These are phyloP conservation scores for Fusarium metavorans DNA, from an alignment of 2,329 filamentous ascomycete species.

Conservation along the genomic window DNA sequence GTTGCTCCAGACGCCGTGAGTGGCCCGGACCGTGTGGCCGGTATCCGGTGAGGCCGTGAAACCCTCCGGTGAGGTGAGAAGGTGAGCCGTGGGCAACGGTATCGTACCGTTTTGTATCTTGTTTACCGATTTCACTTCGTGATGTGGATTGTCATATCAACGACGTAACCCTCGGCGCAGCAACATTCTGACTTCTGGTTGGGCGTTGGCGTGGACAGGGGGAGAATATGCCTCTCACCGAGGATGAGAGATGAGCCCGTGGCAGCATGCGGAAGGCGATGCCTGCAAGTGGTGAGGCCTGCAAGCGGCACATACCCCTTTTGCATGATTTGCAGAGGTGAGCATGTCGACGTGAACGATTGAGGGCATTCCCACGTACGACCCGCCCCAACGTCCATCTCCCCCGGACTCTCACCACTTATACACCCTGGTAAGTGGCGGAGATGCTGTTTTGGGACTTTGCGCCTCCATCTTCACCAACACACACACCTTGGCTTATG, in stretches of 20 bases:
- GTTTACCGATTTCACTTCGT: conserved; percentile 13
- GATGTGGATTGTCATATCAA: conserved; percentile 12
- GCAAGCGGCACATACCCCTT: neutral
- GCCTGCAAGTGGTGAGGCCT: conserved; percentile 7
- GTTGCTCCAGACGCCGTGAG: conserved; percentile 6
- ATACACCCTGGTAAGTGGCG: neutral
- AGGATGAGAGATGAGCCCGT: conserved; percentile 8
- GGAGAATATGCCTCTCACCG: conserved; percentile 23
- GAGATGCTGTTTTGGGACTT: conserved; percentile 3
- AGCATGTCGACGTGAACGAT: neutral
- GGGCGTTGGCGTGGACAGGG: neutral
- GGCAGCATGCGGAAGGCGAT: conserved; percentile 6
- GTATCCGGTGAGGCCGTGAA: conserved; percentile 9
- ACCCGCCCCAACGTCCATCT: neutral
- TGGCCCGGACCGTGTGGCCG: conserved; percentile 16
- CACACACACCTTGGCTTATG: neutral
- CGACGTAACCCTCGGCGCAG: conserved; percentile 8
- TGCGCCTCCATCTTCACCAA: conserved; percentile 2
- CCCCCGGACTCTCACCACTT: neutral
- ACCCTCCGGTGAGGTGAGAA: conserved; percentile 17
- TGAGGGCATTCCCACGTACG: conserved; percentile 14
- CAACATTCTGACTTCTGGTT: neutral
- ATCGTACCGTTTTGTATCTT: conserved; percentile 12
- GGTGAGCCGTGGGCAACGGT: conserved; percentile 19
- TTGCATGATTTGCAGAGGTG: conserved; percentile 8